Percentiles rank a stretch among this genome's conserved stretches.
These are phyloP conservation scores for Magnolia officinalis DNA, from an alignment of 164 flowering plant genomes.

Conservation along the genomic window DNA sequence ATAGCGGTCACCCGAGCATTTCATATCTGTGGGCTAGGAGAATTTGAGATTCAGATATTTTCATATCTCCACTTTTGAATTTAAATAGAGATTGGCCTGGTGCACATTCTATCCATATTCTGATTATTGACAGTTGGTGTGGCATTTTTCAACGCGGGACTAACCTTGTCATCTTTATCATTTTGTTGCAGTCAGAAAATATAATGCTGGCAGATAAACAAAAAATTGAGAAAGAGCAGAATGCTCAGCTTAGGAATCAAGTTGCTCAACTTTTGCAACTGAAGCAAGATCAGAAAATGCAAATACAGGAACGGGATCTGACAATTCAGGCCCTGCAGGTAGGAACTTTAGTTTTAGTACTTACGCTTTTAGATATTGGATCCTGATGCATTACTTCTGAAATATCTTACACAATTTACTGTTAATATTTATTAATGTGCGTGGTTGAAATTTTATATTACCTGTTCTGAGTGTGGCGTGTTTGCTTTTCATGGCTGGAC, in stretches of 20 bases:
- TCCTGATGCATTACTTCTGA: neutral
- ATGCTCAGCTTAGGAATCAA: slow-evolving; percentile 81
- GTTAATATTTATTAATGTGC: neutral
- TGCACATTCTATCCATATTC: too few relatives aligned
- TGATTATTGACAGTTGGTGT: neutral
- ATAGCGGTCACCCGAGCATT: too few relatives aligned
- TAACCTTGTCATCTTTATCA: neutral
- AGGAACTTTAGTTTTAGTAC: neutral
- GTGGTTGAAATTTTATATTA: too few relatives aligned
- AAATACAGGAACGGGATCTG: slow-evolving; percentile 66
- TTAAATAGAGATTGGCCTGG: too few relatives aligned
- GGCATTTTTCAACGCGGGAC: neutral
- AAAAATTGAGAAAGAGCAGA: slow-evolving; percentile 86
- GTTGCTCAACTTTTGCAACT: slow-evolving; percentile 72
- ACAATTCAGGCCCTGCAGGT: slow-evolving; percentile 82
- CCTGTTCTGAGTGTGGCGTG: neutral
- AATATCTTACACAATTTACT: neutral
- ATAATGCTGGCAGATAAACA: slow-evolving; percentile 63
- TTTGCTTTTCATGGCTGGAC: neutral
- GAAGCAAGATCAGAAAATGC: slow-evolving; percentile 82
- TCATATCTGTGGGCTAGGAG: too few relatives aligned
- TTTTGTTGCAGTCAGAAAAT: slow-evolving; percentile 65
- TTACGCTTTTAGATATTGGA: neutral
- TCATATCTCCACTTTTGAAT: too few relatives aligned
- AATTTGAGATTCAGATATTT: too few relatives aligned